Conservation (phyloP, 768 basidiomycete genomes). For the Cytidiella melzeri region DNA sequence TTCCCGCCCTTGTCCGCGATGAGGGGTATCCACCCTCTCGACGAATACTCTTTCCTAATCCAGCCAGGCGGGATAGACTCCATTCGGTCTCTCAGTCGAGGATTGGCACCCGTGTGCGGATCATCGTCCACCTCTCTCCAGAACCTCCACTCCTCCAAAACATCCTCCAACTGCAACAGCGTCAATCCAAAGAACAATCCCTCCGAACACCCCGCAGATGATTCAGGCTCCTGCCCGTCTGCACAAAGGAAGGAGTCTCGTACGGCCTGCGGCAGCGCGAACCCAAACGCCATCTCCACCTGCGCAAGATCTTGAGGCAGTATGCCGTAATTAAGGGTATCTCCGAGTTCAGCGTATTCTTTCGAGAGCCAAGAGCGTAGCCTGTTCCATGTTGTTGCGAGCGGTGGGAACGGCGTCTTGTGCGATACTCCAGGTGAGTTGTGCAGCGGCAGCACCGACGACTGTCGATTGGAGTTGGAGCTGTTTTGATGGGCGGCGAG, state of each 20-base stretch:
- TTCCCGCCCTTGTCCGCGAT: constrained; percentile 92
- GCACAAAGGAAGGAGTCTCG: constrained; percentile 84
- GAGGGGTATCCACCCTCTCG: constrained; percentile 95
- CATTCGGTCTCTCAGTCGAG: constrained; percentile 68
- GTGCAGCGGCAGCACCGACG: constrained; percentile 65
- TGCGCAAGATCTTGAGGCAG: constrained; percentile 72
- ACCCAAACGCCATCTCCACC: constrained; percentile 81
- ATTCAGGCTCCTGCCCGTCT: constrained; percentile 93
- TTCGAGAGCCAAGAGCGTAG: constrained; percentile 75
- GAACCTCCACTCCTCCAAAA: constrained; percentile 92
- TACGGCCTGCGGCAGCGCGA: constrained; percentile 77
- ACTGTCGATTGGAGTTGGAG: constrained; percentile 35
- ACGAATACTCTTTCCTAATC: constrained; percentile 87
- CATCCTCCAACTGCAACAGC: constrained; percentile 88
- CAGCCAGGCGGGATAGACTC: constrained; percentile 84
- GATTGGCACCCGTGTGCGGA: constrained; percentile 77
- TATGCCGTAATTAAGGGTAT: constrained; percentile 92
- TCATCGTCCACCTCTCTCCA: constrained; percentile 94
- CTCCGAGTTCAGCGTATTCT: constrained; percentile 91
- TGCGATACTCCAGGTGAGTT: constrained; percentile 28
- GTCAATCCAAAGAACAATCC: constrained; percentile 95
- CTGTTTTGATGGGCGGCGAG: constrained; percentile 16
- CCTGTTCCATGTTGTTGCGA: constrained; percentile 80
- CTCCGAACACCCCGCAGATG: constrained; percentile 78
- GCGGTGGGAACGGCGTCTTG: constrained; percentile 58